phyloP scores from a whole-genome alignment of 2,329 filamentous ascomycete genomes.

The Aspergillus alliaceus region DNA sequence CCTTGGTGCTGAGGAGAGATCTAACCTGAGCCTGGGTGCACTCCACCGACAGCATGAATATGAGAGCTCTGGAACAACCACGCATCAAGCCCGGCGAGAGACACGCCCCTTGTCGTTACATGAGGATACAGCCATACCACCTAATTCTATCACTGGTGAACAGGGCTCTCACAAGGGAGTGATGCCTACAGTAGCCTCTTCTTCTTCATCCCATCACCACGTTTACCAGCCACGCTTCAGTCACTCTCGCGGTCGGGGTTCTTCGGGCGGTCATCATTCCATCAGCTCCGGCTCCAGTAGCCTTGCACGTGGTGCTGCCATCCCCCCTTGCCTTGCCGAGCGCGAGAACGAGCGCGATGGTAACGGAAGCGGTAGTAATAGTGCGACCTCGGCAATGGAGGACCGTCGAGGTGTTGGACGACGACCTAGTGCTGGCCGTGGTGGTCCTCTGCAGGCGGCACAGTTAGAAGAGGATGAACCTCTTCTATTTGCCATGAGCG shows the following conservation, averaged over 20 bases:
- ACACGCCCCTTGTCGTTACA: conserved; percentile 13
- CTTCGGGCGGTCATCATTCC: conserved; percentile 37
- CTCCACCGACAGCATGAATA: conserved; percentile 36
- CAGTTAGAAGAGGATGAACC: conserved; percentile 45
- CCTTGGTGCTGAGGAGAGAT: conserved; percentile 43
- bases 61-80: conserved; percentile 20
- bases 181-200: conserved; percentile 26
- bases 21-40: conserved; percentile 31
- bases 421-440: conserved; percentile 35
- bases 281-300: conserved; percentile 43
- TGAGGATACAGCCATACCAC: conserved; percentile 22
- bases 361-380: conserved; percentile 42
- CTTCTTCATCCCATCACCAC: conserved; percentile 33
- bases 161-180: conserved; percentile 20
- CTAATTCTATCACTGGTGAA: conserved; percentile 21
- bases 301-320: conserved; percentile 34
- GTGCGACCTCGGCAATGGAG: conserved; percentile 36
- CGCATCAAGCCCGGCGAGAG: conserved; percentile 21
- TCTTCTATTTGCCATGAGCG: conserved; percentile 48
- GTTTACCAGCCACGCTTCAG: conserved; percentile 41
- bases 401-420: conserved; percentile 36
- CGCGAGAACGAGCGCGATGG: conserved; percentile 40
- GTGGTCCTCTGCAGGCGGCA: conserved; percentile 26
- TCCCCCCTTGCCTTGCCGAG: conserved; percentile 34
- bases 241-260: conserved; percentile 38